A percentile compares a stretch with the other conserved stretches of the same genome.
phyloP scores from a whole-genome alignment of 1,284 basidiomycete genomes.

The Leccinum angustisporum region DNA sequence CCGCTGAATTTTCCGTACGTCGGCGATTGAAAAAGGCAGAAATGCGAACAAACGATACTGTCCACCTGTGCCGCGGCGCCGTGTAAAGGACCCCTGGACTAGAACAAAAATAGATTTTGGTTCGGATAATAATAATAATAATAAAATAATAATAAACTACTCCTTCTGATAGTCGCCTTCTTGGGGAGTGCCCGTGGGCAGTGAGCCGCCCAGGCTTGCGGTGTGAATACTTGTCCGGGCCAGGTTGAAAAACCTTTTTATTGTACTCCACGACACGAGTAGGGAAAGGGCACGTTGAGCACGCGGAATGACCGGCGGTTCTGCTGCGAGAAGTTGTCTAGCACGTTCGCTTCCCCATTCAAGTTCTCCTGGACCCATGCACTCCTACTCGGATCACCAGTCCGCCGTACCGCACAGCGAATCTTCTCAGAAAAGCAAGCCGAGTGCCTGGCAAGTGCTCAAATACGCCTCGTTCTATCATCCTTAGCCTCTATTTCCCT shows the following conservation, averaged over 20 bases:
- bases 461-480: slow-evolving; percentile 26
- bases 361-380: slow-evolving; percentile 19
- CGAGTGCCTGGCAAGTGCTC: slow-evolving; percentile 29
- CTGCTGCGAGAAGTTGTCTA: slow-evolving; percentile 5
- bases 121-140: slow-evolving; percentile 8
- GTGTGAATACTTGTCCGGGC: slow-evolving; percentile 15
- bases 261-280: slow-evolving; percentile 3
- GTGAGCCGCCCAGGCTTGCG: slow-evolving; percentile 14
- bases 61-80: slow-evolving; percentile 32
- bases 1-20: slow-evolving; percentile 25
- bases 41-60: slow-evolving; percentile 6
- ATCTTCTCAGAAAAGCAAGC: slow-evolving; percentile 25
- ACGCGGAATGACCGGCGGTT: slow-evolving; percentile 16
- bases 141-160: slow-evolving; percentile 20
- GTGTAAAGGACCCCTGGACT: slow-evolving; percentile 23
- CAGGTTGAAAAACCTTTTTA: slow-evolving; percentile 7
- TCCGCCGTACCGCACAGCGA: slow-evolving; percentile 26
- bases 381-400: slow-evolving; percentile 36
- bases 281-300: slow-evolving; percentile 16
- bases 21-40: slow-evolving; percentile 32
- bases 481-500: slow-evolving; percentile 22
- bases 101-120: slow-evolving; percentile 13
- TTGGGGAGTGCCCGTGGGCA: slow-evolving; percentile 4
- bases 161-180: slow-evolving; percentile 12
- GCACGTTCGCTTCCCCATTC: slow-evolving; percentile 23